A percentile compares a stretch with the other conserved stretches of the same genome.
Evolutionary conservation across 2,329 filamentous ascomycete genomes (phyloP).

Genomic region (Ophiostoma quercus): DNA sequence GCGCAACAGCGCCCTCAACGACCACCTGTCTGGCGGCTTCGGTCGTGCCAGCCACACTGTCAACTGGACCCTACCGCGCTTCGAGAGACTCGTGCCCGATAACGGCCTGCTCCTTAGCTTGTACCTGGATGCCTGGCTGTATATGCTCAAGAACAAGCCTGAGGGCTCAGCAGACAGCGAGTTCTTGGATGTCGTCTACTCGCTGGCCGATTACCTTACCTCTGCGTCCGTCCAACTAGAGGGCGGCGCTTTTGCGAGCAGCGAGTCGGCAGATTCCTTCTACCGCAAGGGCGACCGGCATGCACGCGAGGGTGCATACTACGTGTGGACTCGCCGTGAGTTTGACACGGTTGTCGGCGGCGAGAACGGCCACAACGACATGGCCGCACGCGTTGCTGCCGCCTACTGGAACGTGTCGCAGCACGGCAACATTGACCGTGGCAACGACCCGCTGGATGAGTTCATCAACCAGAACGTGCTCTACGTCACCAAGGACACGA

Average conservation of each 20-base stretch:
- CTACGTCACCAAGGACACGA: constrained; percentile 61
- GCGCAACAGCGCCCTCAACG: constrained; percentile 48
- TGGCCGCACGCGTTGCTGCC: constrained; percentile 68
- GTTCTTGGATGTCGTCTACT: constrained; percentile 70
- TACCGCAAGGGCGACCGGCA: constrained; percentile 69
- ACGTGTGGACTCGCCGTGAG: constrained; percentile 87
- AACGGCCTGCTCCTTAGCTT: constrained; percentile 79
- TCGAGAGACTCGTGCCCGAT: constrained; percentile 95
- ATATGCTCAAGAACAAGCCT: constrained; percentile 32
- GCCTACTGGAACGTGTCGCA: constrained; percentile 78
- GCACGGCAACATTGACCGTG: constrained; percentile 77
- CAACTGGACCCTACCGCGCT: constrained; percentile 92
- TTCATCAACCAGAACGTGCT: constrained; percentile 92
- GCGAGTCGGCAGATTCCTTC: constrained; percentile 84
- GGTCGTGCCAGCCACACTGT: constrained; percentile 79
- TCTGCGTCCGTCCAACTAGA: constrained; percentile 60
- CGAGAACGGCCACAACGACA: constrained; percentile 40
- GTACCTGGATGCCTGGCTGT: constrained; percentile 80
- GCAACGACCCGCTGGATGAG: constrained; percentile 85
- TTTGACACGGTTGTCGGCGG: constrained; percentile 65
- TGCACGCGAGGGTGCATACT: constrained; percentile 87
- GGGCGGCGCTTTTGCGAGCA: constrained; percentile 74
- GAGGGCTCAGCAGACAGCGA: constrained; percentile 46
- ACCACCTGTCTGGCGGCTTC: constrained; percentile 54
- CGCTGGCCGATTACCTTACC: constrained; percentile 82